Percentiles rank a stretch among this genome's conserved stretches.
phyloP scores from a whole-genome alignment of 305 asterid species.

The Fraxinus dipetala region DNA sequence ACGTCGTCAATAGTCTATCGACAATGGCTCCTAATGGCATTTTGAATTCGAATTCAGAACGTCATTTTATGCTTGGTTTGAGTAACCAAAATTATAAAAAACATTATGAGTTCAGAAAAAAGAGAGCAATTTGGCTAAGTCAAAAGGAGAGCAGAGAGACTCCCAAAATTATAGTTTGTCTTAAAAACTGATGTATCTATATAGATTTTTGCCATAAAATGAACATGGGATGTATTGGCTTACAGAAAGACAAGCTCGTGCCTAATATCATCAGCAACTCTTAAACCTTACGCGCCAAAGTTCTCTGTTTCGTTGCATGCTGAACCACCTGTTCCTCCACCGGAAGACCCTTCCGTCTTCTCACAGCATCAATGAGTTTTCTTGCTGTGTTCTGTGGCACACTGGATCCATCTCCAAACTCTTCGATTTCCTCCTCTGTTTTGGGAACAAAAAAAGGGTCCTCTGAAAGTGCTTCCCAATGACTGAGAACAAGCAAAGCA shows the following conservation, averaged over 20 bases:
- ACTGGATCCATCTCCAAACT: constrained; percentile 82
- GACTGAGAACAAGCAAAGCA: constrained; percentile 88
- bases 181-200: neutral
- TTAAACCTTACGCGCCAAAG: constrained; percentile 93
- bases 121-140: neutral
- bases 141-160: neutral
- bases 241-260: neutral
- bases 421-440: constrained; percentile 90
- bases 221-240: neutral
- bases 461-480: constrained; percentile 81
- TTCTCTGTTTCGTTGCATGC: constrained; percentile 89
- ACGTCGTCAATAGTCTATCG: neutral
- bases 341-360: constrained; percentile 83
- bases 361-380: constrained; percentile 83
- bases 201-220: neutral
- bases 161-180: neutral
- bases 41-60: neutral
- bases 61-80: neutral
- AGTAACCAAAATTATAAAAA: neutral
- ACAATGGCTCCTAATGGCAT: neutral
- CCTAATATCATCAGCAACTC: constrained; percentile 8
- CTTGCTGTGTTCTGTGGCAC: constrained; percentile 68
- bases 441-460: constrained; percentile 93
- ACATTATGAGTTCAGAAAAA: neutral
- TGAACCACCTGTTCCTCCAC: constrained; percentile 94